phyloP scores from a whole-genome alignment of 2,329 filamentous ascomycete species.

The Fusarium mundagurra region DNA sequence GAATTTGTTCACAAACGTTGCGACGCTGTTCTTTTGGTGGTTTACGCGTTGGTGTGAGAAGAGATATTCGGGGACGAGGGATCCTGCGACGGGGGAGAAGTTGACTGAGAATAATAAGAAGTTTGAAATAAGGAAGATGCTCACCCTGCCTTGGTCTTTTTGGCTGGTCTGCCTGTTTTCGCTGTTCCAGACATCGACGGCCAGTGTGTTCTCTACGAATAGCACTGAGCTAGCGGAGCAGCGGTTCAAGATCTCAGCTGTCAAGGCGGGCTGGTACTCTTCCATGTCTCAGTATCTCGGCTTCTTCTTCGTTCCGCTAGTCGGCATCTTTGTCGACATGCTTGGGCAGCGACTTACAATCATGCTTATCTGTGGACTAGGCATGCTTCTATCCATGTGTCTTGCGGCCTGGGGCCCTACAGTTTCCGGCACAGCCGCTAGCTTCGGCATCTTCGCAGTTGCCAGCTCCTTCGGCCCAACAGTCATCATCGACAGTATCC shows the following conservation, averaged over 20 bases:
- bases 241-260: constrained; percentile 63
- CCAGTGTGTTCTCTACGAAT: constrained; percentile 64
- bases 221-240: constrained; percentile 70
- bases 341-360: constrained; percentile 65
- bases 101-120: constrained; percentile 69
- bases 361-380: constrained; percentile 60
- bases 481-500: constrained; percentile 68
- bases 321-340: constrained; percentile 67
- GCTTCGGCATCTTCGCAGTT: constrained; percentile 69
- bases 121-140: constrained; percentile 64
- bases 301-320: constrained; percentile 66
- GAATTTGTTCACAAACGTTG: constrained; percentile 70
- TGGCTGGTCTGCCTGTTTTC: constrained; percentile 66
- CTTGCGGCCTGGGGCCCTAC: constrained; percentile 62
- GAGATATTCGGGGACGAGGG: constrained; percentile 57
- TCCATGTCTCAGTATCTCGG: constrained; percentile 63
- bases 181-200: constrained; percentile 67
- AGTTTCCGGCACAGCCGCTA: constrained; percentile 62
- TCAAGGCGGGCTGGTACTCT: constrained; percentile 70
- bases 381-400: constrained; percentile 63
- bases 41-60: constrained; percentile 63
- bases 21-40: constrained; percentile 63
- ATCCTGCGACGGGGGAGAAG: constrained; percentile 67
- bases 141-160: constrained; percentile 68
- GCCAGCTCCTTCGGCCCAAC: constrained; percentile 65